Base-by-base conservation (phyloP, 2,329 filamentous ascomycete genomes). In the Aspergillus sp. region DNA sequence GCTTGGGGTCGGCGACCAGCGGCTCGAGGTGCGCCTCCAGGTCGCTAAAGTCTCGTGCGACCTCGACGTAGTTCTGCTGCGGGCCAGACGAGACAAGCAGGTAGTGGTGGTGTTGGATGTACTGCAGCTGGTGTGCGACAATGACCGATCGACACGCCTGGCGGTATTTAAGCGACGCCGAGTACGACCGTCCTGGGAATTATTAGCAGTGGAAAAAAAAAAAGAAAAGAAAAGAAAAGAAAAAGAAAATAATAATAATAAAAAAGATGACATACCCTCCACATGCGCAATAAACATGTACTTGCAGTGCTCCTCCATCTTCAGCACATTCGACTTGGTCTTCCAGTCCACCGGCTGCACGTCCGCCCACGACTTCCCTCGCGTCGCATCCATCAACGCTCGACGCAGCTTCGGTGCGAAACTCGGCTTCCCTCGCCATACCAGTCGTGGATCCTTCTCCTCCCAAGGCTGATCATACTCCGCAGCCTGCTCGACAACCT, bases 281-380 rank as follows among this genome's bases (percentile, higher is more conserved):
- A 80, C 81, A 61, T 83, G 80, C 3, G 79, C 76, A 20, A 82
- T 77, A 60, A 78, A 83, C 68, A 79, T 79, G 61, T 82, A 83
- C 30, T 74, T 73, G 68, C 82, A 83, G 66, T 82, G 80, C 51
- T 83, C 79, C 34, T 79, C 76, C 67, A 82, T 81, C 27, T 70
- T 73, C 4, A 82, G 66, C 6, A 81, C 74, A 55, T 81, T 77
- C 40, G 71, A 62, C 22, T 72, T 73, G 6, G 71, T 68, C 12
- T 66, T 61, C 76, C 77, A 79, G 49, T 75, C 65, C 27, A 78
- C 67, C 52, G 70, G 68, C 60, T 74, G 73, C 20, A 82, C 78
- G 64, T 81, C 78, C 3, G 75, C 77, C 80, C 80, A 82, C 1
- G 72, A 58, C 62, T 79, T 71, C 54, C 73, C 69, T 40, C 70